Evolutionary conservation across 352 stramenopile species (phyloP).

Genomic region (Globisporangium alternatum): DNA sequence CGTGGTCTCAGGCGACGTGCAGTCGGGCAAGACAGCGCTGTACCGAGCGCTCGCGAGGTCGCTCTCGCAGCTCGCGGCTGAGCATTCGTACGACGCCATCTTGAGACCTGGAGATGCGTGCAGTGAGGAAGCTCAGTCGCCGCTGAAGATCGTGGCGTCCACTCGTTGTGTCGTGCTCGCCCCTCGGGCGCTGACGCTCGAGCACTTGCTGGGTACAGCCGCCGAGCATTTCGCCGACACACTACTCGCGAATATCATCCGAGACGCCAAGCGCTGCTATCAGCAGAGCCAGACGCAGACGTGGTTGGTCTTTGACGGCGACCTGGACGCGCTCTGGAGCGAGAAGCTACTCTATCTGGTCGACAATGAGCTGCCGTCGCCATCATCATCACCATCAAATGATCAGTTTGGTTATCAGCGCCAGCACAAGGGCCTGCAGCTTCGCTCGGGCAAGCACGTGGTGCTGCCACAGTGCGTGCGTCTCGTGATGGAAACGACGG

Average conservation of each 20-base stretch:
- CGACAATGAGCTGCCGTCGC: slow-evolving; percentile 8
- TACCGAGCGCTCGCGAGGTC: slow-evolving; percentile 38
- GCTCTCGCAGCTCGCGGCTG: slow-evolving; percentile 19
- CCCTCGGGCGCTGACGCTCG: slow-evolving; percentile 34
- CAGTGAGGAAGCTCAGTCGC: neutral
- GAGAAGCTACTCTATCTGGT: slow-evolving; percentile 44
- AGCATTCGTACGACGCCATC: neutral
- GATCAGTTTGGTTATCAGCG: neutral
- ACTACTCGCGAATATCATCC: slow-evolving; percentile 38
- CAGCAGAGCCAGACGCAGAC: slow-evolving; percentile 27
- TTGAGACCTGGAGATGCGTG: neutral
- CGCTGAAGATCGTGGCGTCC: slow-evolving; percentile 2
- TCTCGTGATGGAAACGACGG: slow-evolving; percentile 54
- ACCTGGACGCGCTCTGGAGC: slow-evolving; percentile 44
- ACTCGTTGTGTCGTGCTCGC: slow-evolving; percentile 36
- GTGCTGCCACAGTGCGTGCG: slow-evolving; percentile 32
- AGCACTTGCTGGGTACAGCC: slow-evolving; percentile 29
- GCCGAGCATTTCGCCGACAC: slow-evolving; percentile 22
- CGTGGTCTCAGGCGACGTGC: slow-evolving; percentile 38
- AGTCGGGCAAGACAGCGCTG: slow-evolving; percentile 54
- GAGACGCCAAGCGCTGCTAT: slow-evolving; percentile 39
- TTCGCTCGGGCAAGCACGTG: slow-evolving; percentile 38
- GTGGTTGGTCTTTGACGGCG: slow-evolving; percentile 69
- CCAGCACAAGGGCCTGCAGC: slow-evolving; percentile 26
- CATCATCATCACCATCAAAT: slow-evolving; percentile 4